A percentile compares a stretch with the other conserved stretches of the same genome.
phyloP scores from a whole-genome alignment of 139 green algal species.

The Picochlorum sp. region DNA sequence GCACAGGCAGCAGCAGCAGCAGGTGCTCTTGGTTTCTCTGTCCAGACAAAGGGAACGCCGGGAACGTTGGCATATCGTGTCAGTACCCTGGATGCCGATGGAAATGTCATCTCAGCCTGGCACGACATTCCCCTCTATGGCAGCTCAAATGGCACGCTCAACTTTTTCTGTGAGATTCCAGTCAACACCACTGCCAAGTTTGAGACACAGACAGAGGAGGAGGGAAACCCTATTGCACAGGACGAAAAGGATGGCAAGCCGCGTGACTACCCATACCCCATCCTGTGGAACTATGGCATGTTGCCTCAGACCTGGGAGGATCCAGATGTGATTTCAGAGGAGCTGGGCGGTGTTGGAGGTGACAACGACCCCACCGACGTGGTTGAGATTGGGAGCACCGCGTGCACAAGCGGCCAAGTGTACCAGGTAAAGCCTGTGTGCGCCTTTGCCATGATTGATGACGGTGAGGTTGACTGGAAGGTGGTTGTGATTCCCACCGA shows the following conservation, averaged over 20 bases:
- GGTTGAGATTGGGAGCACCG: slow-evolving; percentile 83
- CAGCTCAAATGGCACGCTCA: slow-evolving; percentile 73
- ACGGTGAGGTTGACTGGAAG: slow-evolving; percentile 99
- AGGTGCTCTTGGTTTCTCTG: too few relatives aligned
- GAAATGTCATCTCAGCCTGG: slow-evolving; percentile 74
- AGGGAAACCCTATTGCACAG: slow-evolving; percentile 95
- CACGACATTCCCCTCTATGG: slow-evolving; percentile 93
- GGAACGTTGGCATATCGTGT: too few relatives aligned
- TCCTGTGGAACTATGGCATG: slow-evolving; percentile 99
- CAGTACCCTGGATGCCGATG: slow-evolving; percentile 39
- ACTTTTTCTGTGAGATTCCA: slow-evolving; percentile 98
- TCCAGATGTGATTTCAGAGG: slow-evolving; percentile 51
- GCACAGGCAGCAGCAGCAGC: too few relatives aligned
- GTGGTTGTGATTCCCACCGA: slow-evolving; percentile 78
- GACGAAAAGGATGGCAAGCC: slow-evolving; percentile 99
- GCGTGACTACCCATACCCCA: slow-evolving; percentile 99
- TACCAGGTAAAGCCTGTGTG: slow-evolving; percentile 75
- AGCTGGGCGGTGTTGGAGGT: slow-evolving; percentile 42
- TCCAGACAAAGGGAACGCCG: too few relatives aligned
- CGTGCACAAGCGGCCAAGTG: slow-evolving; percentile 74
- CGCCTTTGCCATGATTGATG: slow-evolving; percentile 96
- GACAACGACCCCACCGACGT: slow-evolving; percentile 99
- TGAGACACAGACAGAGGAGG: slow-evolving; percentile 94
- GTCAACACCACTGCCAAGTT: slow-evolving; percentile 98
- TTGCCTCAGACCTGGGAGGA: slow-evolving; percentile 97